Evolutionary conservation across 2,329 filamentous ascomycete genomes (phyloP), one percentile per base, ranked within the genome.

Genomic region (Trichophyton simii): DNA sequence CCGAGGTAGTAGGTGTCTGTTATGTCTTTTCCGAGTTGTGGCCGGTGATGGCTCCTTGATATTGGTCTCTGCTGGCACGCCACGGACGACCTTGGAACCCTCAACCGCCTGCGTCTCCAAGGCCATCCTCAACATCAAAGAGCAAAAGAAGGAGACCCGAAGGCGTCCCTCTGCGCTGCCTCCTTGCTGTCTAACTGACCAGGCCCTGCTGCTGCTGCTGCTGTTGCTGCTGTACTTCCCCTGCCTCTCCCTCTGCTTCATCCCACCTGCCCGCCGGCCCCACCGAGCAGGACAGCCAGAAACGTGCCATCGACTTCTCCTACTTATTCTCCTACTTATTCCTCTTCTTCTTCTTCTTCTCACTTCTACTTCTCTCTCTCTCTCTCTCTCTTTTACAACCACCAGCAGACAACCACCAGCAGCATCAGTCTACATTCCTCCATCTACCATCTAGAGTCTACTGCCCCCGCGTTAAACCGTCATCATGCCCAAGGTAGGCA

Each of bases 401-500:
- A 11, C 36, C n/a, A 8, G 6, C 8, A 34, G 22, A 34, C 31
- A 34, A 34, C 8, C 22, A 22, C 22, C 22, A 22, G 13, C 55
- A 25, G 15, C 7, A 25, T 36, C 13, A 25, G 9, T 25, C 28
- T 20, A n/a, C 20, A 38, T 18, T 38, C 46, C 25, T 25, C 22
- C 15, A 22, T 9, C 52, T 25, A 8, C 28, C n/a, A 52, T 38
- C 11, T 13, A 38, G 3, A 13, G 34, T 38, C 34, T 38, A 38
- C 34, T 38, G 11, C 2, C 34, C 34, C 3, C 34, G 9, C 25
- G 28, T 6, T 20, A 36, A 28, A 28, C 18, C 25, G 57, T 38
- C 58, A 65, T 18, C 62, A 67, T 67, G 73, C 68, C 71, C 64
- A 68, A 75, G 69, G 73, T 75, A 46, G n/a, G 25, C 1, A 22